Evolutionary conservation across 805 yeast species (phyloP).

Genomic region (Yueomyces sp.): DNA sequence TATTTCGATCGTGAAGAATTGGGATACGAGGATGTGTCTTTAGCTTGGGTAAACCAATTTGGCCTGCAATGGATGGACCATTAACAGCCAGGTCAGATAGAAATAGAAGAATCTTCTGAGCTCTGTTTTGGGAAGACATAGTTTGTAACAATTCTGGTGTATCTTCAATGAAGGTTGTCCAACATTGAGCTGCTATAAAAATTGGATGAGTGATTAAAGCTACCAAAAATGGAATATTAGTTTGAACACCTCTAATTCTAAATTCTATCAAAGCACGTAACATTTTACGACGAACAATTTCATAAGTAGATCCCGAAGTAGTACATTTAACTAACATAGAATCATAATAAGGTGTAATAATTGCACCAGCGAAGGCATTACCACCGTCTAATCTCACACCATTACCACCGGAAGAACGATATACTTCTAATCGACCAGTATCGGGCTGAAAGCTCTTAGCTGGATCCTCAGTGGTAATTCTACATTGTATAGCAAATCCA

Average conservation of each 20-base stretch:
- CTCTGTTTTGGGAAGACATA: constrained; percentile 91
- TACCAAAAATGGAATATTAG: constrained; percentile 88
- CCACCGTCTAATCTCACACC: constrained; percentile 98
- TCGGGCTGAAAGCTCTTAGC: constrained; percentile 93
- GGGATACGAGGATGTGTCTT: constrained; percentile 64
- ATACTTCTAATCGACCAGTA: constrained; percentile 93
- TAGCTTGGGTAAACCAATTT: constrained; percentile 80
- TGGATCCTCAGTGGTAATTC: constrained; percentile 97
- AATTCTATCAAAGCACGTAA: constrained; percentile 89
- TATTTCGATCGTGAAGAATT: constrained; percentile 37
- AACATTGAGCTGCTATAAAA: constrained; percentile 71
- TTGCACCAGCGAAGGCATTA: constrained; percentile 91
- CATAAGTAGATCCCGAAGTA: constrained; percentile 90
- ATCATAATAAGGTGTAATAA: constrained; percentile 92
- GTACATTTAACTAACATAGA: constrained; percentile 95
- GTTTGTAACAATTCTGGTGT: constrained; percentile 90
- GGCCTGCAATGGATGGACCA: constrained; percentile 91
- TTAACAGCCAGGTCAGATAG: constrained; percentile 87
- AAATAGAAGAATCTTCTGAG: constrained; percentile 79
- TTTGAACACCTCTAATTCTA: constrained; percentile 96
- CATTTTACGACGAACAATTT: constrained; percentile 94
- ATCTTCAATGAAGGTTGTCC: constrained; percentile 99
- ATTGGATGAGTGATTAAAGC: constrained; percentile 81
- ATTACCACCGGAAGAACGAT: constrained; percentile 96
- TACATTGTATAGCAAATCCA: constrained; percentile 98